Conservation (phyloP, 768 basidiomycete species). For the Lentinula detonsa region DNA sequence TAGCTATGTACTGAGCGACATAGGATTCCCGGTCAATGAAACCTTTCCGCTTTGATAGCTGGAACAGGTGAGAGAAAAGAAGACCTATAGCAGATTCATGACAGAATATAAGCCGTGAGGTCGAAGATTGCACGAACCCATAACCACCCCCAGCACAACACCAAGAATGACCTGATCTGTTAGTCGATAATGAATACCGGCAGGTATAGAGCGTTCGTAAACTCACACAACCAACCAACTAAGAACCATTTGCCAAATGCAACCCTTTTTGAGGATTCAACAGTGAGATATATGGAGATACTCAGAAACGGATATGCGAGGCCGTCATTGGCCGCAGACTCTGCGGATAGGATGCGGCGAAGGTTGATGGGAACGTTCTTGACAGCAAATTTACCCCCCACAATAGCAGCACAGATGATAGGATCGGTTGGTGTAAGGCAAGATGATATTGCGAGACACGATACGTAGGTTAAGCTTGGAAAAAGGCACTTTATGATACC, state of each 20-base stretch:
- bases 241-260: conserved; percentile 85
- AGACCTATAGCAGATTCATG: conserved; percentile 34
- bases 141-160: conserved; percentile 55
- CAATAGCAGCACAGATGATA: conserved; percentile 81
- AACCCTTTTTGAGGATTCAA: conserved; percentile 53
- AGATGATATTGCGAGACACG: conserved; percentile 81
- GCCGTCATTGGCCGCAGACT: conserved; percentile 95
- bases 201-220: neutral
- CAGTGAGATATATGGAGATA: conserved; percentile 78
- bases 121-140: conserved; percentile 22
- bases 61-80: conserved; percentile 71
- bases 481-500: conserved; percentile 69
- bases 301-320: conserved; percentile 90
- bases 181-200: neutral
- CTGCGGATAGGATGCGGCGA: conserved; percentile 77
- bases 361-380: conserved; percentile 70
- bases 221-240: conserved; percentile 75
- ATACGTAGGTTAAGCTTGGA: conserved; percentile 63
- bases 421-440: conserved; percentile 95
- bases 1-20: conserved; percentile 76
- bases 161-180: conserved; percentile 81
- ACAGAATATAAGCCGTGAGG: neutral
- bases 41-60: conserved; percentile 51
- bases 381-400: conserved; percentile 70
- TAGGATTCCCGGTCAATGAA: conserved; percentile 81